Base-by-base conservation (phyloP, 2,329 filamentous ascomycete genomes). In the Cladosporium sp. region DNA sequence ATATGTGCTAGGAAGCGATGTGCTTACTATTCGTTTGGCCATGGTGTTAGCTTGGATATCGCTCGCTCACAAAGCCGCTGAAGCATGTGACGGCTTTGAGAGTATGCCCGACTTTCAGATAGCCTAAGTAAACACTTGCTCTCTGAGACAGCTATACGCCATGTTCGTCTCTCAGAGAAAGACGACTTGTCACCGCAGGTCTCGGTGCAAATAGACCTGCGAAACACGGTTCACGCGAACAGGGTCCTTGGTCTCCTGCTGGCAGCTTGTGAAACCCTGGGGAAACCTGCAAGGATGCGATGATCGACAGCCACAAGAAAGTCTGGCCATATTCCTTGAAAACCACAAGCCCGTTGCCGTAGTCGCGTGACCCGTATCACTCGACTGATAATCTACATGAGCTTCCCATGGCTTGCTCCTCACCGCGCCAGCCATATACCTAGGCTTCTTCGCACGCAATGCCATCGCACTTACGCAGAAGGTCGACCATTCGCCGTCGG, bases 401-500 rank as follows among this genome's bases (percentile, higher is more conserved):
- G 54, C 54, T 30, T 49, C 40, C 20, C 42, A 38, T 47, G 54
- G 54, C 54, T 39, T 19, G 14, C 20, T 6, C 39, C 34, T 15
- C 30, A 28, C 34, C 54, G 54, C 34, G 54, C 54, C 42, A 20
- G 54, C 34, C 42, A 15, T 15, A 11, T 45, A 17, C 42, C 39
- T 47, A 56, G 42, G 42, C 42, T 56, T 36, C 34, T 49, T 14
- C 40, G 42, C 54, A 12, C 30, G 15, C 54, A 30, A 49, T 30
- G 42, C 37, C 39, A 19, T 5, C 58, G 59, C 17, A 50, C 37
- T 51, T 60, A 54, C 36, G 38, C 59, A 55, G 55, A 59, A 36
- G 19, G 58, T 36, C 49, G 55, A 12, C 58, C 66, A 42, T 71
- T 71, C 49, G 55, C 51, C n/a, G 61, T 55, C 12, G 65, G 64